Evolutionary conservation across 2,329 filamentous ascomycete genomes (phyloP).

Genomic region (Corniculantispora saksenae): DNA sequence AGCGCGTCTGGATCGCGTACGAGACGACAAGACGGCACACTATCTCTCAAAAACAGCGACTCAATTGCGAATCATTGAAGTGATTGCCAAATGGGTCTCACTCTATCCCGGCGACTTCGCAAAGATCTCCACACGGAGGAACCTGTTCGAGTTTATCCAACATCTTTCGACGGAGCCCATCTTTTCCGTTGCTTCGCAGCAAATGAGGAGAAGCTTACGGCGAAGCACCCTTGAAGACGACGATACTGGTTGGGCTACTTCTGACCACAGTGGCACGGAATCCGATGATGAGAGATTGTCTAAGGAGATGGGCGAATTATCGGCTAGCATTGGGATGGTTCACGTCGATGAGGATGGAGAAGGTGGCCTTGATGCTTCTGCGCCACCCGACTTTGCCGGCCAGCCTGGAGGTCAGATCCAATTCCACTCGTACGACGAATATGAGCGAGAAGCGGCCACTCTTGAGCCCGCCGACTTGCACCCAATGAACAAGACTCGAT

Average conservation of each 20-base stretch:
- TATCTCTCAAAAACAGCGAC: slow-evolving; percentile 77
- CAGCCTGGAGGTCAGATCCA: slow-evolving; percentile 50
- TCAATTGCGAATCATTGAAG: slow-evolving; percentile 80
- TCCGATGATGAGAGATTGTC: slow-evolving; percentile 36
- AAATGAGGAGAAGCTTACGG: slow-evolving; percentile 80
- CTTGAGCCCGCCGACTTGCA: slow-evolving; percentile 70
- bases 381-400: slow-evolving; percentile 38
- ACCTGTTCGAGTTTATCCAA: slow-evolving; percentile 72
- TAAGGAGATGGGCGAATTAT: slow-evolving; percentile 42
- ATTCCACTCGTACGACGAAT: slow-evolving; percentile 72
- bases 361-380: slow-evolving; percentile 42
- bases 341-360: slow-evolving; percentile 50
- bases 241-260: slow-evolving; percentile 88
- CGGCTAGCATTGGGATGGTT: slow-evolving; percentile 47
- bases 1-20: slow-evolving; percentile 69
- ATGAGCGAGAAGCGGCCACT: slow-evolving; percentile 73
- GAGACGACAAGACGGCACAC: slow-evolving; percentile 64
- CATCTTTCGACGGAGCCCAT: slow-evolving; percentile 76
- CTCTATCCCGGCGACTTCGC: slow-evolving; percentile 93
- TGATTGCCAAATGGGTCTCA: slow-evolving; percentile 86
- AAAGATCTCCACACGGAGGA: slow-evolving; percentile 69
- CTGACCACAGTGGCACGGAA: slow-evolving; percentile 57
- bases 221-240: slow-evolving; percentile 77
- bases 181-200: slow-evolving; percentile 80
- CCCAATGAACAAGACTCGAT: slow-evolving; percentile 80